Base-by-base conservation (phyloP, 2,329 filamentous ascomycete species). In the Neurospora sp. region DNA sequence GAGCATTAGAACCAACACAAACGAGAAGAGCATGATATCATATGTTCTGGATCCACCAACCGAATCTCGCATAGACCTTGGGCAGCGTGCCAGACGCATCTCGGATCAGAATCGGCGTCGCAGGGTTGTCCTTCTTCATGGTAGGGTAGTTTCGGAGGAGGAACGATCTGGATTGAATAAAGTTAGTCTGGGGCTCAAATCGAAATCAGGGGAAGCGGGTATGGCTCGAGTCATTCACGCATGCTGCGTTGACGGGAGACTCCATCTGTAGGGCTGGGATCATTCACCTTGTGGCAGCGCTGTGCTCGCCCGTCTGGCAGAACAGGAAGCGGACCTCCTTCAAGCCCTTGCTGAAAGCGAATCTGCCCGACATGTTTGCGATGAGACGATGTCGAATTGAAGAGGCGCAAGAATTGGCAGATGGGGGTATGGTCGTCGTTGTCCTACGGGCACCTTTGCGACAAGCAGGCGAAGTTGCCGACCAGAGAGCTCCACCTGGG, bases 91-190 rank as follows among this genome's bases (percentile, higher is more conserved):
- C 93, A 76, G 88, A 84, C 68, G 95, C 96, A 85, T 98, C 96
- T 79, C 96, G 92, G 78, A 99, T 89, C 85, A 99, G 85, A 82
- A 99, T 98, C 69, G 96, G 96, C 67, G 88, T 94, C 81, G 92
- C 85, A 70, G 96, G 96, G 85, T 99, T 99, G 87, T 95, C 92
- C 86, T 97, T 96, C 89, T 99, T 99, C 95, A 99, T 98, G 71
- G 92, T 96, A 66, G 96, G 96, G 82, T 99, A 99, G 75, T 93
- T 90, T 80, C 92, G 89, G 74, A 90, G 91, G 75, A 99, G 86
- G 83, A 99, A 99, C 38, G 91, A 90, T 81, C 96, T 97, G 76
- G 66, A 28, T 37, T 23, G 10, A n/a, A 40, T 33, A 1, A 39
- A 23, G 66, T 67, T 38, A 67, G 36, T 36, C 52, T 62, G 15